Evolutionary conservation across 2,329 filamentous ascomycete species (phyloP).

Genomic region (Cladosporium sp.): DNA sequence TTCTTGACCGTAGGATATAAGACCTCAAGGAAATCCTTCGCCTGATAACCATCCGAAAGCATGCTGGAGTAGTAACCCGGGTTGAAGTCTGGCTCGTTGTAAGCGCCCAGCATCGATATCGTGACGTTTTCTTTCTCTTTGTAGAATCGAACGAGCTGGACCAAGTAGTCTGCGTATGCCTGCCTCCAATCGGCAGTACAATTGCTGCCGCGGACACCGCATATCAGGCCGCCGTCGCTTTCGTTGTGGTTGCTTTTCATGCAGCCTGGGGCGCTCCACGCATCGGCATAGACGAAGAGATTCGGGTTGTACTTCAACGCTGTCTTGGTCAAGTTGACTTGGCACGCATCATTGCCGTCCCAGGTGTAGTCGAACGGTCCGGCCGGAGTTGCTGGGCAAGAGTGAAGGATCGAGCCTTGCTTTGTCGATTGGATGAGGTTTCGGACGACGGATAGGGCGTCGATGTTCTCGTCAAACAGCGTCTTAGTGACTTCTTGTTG

Average conservation of each 20-base stretch:
- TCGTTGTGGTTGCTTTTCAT: constrained; percentile 26
- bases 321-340: constrained; percentile 24
- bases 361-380: constrained; percentile 25
- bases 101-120: constrained; percentile 22
- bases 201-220: constrained; percentile 27
- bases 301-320: constrained; percentile 28
- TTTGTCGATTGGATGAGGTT: constrained; percentile 27
- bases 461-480: constrained; percentile 28
- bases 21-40: constrained; percentile 26
- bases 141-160: constrained; percentile 53
- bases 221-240: constrained; percentile 25
- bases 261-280: constrained; percentile 29
- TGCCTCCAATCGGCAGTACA: constrained; percentile 43
- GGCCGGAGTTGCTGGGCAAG: constrained; percentile 24
- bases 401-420: constrained; percentile 23
- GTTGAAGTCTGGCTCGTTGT: constrained; percentile 28
- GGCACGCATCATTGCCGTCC: constrained; percentile 20
- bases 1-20: constrained; percentile 28
- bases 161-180: constrained; percentile 52
- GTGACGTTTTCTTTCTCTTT: constrained; percentile 43
- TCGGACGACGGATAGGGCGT: constrained; percentile 27
- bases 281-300: constrained; percentile 28
- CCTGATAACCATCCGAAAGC: constrained; percentile 29
- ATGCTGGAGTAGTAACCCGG: constrained; percentile 27
- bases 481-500: constrained; percentile 24